Conservation (phyloP, 805 yeast species). For the Starmerella potacharoeniae region DNA sequence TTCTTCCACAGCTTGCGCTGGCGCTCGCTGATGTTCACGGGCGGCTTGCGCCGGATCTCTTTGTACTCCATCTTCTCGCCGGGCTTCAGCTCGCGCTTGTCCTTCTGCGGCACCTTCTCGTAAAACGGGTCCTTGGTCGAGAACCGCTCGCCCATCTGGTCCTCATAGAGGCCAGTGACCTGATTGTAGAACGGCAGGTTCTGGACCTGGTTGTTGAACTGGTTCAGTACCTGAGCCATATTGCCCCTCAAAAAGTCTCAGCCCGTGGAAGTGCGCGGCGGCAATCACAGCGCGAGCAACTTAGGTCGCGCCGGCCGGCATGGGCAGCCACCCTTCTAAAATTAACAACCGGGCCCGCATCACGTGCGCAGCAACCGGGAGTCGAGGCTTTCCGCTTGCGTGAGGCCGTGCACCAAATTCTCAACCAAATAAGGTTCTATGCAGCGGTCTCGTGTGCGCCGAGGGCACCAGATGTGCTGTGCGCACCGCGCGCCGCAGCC, state of each 20-base stretch:
- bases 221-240: slow-evolving; percentile 10
- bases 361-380: background rate
- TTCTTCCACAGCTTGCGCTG: slow-evolving; percentile 62
- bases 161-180: slow-evolving; percentile 50
- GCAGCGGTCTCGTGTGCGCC: too few relatives aligned
- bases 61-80: slow-evolving; percentile 41
- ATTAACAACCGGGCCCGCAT: background rate
- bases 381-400: background rate
- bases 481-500: too few relatives aligned
- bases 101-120: slow-evolving; percentile 31
- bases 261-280: too few relatives aligned
- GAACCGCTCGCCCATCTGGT: slow-evolving; percentile 52
- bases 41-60: slow-evolving; percentile 31
- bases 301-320: background rate
- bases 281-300: background rate
- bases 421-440: too few relatives aligned
- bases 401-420: too few relatives aligned
- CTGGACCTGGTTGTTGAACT: slow-evolving; percentile 27
- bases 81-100: slow-evolving; percentile 25
- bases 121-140: slow-evolving; percentile 38
- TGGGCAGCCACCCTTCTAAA: background rate
- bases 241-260: background rate
- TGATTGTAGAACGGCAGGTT: slow-evolving; percentile 48
- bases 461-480: too few relatives aligned
- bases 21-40: slow-evolving; percentile 43